Conservation (phyloP, 1,284 basidiomycete genomes). For the Ceratobasidium sp. region DNA sequence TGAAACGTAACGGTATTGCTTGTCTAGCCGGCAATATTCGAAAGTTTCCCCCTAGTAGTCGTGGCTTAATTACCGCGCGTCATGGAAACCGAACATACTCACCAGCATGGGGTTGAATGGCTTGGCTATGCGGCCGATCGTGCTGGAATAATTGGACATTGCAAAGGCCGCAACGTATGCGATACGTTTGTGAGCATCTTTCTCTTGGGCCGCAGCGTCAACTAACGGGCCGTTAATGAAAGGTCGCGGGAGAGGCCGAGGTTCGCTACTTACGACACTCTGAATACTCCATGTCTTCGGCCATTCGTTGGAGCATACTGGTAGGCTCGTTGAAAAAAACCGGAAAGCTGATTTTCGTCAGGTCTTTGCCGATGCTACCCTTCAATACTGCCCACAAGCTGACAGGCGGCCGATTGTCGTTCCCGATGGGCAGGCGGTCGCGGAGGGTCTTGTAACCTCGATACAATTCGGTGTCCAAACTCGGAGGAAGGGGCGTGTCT, state of each 20-base stretch:
- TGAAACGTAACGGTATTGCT: conserved; percentile 89
- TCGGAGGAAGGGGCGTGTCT: conserved; percentile 47
- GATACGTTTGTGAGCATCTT: conserved; percentile 81
- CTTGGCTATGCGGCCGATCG: conserved; percentile 93
- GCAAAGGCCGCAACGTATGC: conserved; percentile 97
- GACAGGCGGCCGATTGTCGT: conserved; percentile 85
- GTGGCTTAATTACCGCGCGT: conserved; percentile 40
- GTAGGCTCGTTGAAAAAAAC: conserved; percentile 97
- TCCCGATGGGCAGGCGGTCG: conserved; percentile 68
- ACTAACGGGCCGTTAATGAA: conserved; percentile 57
- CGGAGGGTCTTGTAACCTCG: conserved; percentile 74
- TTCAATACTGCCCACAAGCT: conserved; percentile 97
- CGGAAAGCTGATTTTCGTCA: conserved; percentile 95
- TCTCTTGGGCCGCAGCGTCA: conserved; percentile 80
- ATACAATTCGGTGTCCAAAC: conserved; percentile 63
- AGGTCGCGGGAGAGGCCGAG: background rate
- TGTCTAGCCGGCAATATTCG: conserved; percentile 89
- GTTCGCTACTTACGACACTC: conserved; percentile 74
- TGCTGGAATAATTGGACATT: conserved; percentile 97
- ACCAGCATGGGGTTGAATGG: conserved; percentile 93
- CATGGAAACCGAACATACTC: conserved; percentile 48
- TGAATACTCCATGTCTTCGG: conserved; percentile 95
- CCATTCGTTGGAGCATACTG: conserved; percentile 82
- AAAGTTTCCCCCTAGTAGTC: conserved; percentile 78
- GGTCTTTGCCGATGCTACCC: conserved; percentile 94